phyloP scores from a whole-genome alignment of 805 yeast genomes.

The Candida argentea region DNA sequence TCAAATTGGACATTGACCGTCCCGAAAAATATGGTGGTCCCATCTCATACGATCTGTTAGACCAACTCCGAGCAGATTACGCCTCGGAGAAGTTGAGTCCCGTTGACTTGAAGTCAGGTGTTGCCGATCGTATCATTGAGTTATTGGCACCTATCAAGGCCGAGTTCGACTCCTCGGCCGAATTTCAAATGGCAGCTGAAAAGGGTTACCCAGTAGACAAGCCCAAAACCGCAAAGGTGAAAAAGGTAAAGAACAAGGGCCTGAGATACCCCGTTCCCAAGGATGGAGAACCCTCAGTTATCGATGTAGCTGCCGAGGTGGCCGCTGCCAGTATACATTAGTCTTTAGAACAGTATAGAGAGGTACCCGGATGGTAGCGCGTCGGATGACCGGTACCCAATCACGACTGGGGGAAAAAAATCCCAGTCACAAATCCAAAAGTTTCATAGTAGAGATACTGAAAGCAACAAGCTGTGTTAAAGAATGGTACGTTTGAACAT shows the following conservation, averaged over 20 bases:
- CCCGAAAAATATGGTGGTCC: constrained; percentile 98
- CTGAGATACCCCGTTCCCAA: constrained; percentile 55
- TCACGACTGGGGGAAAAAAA: constrained; percentile 4
- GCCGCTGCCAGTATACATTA: not conserved
- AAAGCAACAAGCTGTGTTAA: no score
- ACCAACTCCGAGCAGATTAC: constrained; percentile 61
- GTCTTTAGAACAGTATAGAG: no score
- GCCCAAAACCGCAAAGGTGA: constrained; percentile 53
- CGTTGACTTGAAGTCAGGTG: constrained; percentile 89
- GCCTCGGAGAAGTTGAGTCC: constrained; percentile 73
- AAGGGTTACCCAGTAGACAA: constrained; percentile 80
- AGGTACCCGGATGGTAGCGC: no score
- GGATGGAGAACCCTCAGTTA: constrained; percentile 2
- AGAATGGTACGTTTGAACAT: no score
- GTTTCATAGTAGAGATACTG: no score
- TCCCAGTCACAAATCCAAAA: no score
- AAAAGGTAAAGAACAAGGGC: constrained; percentile 81
- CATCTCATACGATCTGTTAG: constrained; percentile 58
- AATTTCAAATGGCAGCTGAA: constrained; percentile 62
- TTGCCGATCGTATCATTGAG: constrained; percentile 71
- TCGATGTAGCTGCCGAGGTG: not conserved
- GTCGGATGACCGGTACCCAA: constrained; percentile 5
- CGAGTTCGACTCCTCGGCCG: constrained; percentile 49
- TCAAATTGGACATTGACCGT: constrained; percentile 68
- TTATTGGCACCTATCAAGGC: constrained; percentile 79